Conservation (phyloP, 2,329 filamentous ascomycete species). For the Aspergillus awamori region DNA sequence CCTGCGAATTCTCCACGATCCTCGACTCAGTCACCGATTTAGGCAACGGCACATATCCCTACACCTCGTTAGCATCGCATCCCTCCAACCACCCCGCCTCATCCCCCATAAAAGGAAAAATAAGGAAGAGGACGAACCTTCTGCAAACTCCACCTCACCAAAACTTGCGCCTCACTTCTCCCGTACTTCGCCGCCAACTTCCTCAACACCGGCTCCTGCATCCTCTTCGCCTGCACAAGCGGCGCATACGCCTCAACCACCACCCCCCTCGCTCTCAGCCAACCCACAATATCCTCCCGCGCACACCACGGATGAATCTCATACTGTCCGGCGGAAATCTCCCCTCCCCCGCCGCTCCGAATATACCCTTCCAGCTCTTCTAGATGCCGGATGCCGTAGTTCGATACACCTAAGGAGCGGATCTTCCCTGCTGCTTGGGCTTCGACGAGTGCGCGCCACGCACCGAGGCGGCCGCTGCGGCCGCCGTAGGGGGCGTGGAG, state of each 20-base stretch:
- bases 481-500: conserved; percentile 46
- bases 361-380: conserved; percentile 47
- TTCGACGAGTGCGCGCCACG: conserved; percentile 46
- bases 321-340: conserved; percentile 82
- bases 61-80: not conserved
- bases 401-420: conserved; percentile 47
- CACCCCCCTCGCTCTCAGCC: conserved; percentile 68
- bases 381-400: conserved; percentile 45
- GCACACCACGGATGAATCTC: conserved; percentile 89
- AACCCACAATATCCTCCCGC: conserved; percentile 75
- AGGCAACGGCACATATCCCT: conserved; percentile 65
- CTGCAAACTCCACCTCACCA: conserved; percentile 65
- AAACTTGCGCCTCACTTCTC: conserved; percentile 61
- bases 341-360: conserved; percentile 54
- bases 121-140: conserved; percentile 43
- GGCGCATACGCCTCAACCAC: conserved; percentile 61
- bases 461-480: conserved; percentile 40
- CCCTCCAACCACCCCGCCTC: not conserved
- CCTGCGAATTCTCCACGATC: conserved; percentile 62
- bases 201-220: conserved; percentile 57
- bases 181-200: conserved; percentile 58
- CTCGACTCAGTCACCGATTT: conserved; percentile 63
- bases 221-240: conserved; percentile 49
- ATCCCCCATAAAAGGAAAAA: not conserved
- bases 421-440: conserved; percentile 43